These are phyloP conservation scores for Globisporangium splendens DNA, from an alignment of 352 stramenopile genomes.

Conservation along the genomic window DNA sequence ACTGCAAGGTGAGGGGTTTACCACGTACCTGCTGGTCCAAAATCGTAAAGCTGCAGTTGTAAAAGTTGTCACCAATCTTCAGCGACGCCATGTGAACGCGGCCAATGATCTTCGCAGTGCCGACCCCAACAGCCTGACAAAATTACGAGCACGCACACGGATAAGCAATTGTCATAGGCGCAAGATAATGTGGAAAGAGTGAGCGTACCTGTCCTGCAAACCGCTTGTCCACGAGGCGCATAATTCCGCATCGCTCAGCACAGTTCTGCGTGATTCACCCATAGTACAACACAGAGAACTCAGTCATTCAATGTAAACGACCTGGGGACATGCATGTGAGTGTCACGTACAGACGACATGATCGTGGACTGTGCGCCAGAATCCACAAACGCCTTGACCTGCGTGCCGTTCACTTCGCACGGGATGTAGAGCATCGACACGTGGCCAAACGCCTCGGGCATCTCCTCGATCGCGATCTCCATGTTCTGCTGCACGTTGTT, in stretches of 20 bases:
- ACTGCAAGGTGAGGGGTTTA: neutral
- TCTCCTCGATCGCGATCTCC: constrained; percentile 87
- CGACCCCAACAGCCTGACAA: constrained; percentile 90
- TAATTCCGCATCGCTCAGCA: constrained; percentile 89
- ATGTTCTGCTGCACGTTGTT: constrained; percentile 89
- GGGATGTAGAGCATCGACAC: constrained; percentile 90
- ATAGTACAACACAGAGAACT: constrained; percentile 2
- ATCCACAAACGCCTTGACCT: constrained; percentile 90
- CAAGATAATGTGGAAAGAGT: neutral
- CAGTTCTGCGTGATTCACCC: constrained; percentile 44
- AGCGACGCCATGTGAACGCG: constrained; percentile 92
- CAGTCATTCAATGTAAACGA: neutral
- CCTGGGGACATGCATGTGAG: too few species aligned
- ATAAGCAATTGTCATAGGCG: neutral
- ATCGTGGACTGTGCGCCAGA: constrained; percentile 90
- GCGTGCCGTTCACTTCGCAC: constrained; percentile 75
- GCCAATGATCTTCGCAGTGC: constrained; percentile 95
- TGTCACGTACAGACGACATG: constrained; percentile 80
- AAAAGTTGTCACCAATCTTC: constrained; percentile 88
- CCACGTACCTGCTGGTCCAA: constrained; percentile 67
- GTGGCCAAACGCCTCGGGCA: constrained; percentile 81
- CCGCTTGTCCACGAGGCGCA: constrained; percentile 85
- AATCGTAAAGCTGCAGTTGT: constrained; percentile 95
- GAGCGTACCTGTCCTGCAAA: constrained; percentile 79
- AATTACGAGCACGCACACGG: neutral